phyloP scores from a whole-genome alignment of 2,329 filamentous ascomycete genomes.

The Aspergillus pseudoglaucus region DNA sequence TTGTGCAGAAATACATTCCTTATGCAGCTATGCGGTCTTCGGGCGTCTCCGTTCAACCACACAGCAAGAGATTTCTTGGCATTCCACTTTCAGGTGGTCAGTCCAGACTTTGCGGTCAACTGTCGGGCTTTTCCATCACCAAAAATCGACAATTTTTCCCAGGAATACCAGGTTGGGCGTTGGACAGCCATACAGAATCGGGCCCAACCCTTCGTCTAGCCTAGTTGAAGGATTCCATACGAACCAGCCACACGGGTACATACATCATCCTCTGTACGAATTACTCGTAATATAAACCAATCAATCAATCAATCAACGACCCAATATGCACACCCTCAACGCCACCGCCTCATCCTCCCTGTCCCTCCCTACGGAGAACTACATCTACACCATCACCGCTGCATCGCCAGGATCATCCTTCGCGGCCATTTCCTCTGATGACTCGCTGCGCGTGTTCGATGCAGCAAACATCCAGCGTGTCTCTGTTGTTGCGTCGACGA shows the following conservation, averaged over 20 bases:
- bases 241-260: too few species aligned
- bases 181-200: neutral
- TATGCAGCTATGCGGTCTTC: too few species aligned
- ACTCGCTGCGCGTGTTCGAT: conserved; percentile 39
- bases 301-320: neutral
- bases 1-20: too few species aligned
- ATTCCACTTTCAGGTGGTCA: neutral
- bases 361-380: conserved; percentile 33
- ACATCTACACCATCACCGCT: conserved; percentile 37
- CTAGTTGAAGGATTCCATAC: too few species aligned
- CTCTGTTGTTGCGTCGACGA: conserved; percentile 20
- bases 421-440: conserved; percentile 41
- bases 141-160: neutral
- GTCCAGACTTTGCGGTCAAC: neutral
- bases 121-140: neutral
- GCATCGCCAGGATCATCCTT: conserved; percentile 24
- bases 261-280: neutral
- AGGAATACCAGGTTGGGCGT: neutral
- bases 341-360: conserved; percentile 30
- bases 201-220: too few species aligned
- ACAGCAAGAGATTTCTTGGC: conserved; percentile 1
- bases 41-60: neutral
- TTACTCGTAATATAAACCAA: neutral
- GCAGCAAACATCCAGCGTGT: conserved; percentile 26
- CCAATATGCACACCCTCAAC: conserved; percentile 29